phyloP scores from a whole-genome alignment of 1,284 basidiomycete species.

The Moesziomyces antarcticus region DNA sequence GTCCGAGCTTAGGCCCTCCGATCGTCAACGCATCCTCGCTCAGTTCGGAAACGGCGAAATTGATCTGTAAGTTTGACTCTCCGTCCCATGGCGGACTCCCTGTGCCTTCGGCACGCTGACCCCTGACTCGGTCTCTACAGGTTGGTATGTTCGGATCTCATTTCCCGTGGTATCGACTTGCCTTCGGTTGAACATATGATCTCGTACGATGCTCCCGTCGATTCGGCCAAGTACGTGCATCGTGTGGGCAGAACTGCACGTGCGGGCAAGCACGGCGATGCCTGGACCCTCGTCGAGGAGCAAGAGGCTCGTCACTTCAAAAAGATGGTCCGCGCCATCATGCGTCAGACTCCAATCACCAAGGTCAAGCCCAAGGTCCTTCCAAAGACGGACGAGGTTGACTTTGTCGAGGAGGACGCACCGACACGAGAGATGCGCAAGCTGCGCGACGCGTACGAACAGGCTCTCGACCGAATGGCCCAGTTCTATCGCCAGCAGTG shows the following conservation, averaged over 20 bases:
- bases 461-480: conserved; percentile 50
- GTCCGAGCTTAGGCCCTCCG: conserved; percentile 80
- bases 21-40: conserved; percentile 81
- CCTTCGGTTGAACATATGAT: conserved; percentile 90
- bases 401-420: conserved; percentile 36
- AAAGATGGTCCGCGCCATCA: conserved; percentile 34
- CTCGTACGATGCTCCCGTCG: conserved; percentile 93
- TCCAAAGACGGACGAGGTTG: conserved; percentile 19
- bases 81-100: too few relatives aligned
- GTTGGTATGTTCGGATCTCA: conserved; percentile 91
- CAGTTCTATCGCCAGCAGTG: conserved; percentile 43
- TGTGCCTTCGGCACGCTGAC: neutral
- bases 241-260: conserved; percentile 93
- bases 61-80: conserved; percentile 75
- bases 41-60: conserved; percentile 84
- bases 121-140: conserved; percentile 69
- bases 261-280: conserved; percentile 84
- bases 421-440: conserved; percentile 24
- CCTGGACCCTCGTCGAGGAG: conserved; percentile 94
- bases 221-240: conserved; percentile 97
- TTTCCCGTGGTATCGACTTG: conserved; percentile 96
- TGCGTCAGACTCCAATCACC: conserved; percentile 35
- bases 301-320: conserved; percentile 75
- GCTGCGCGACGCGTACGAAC: conserved; percentile 39
- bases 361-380: conserved; percentile 43